phyloP scores from a whole-genome alignment of 2,329 filamentous ascomycete genomes.

The Fusarium sp. region DNA sequence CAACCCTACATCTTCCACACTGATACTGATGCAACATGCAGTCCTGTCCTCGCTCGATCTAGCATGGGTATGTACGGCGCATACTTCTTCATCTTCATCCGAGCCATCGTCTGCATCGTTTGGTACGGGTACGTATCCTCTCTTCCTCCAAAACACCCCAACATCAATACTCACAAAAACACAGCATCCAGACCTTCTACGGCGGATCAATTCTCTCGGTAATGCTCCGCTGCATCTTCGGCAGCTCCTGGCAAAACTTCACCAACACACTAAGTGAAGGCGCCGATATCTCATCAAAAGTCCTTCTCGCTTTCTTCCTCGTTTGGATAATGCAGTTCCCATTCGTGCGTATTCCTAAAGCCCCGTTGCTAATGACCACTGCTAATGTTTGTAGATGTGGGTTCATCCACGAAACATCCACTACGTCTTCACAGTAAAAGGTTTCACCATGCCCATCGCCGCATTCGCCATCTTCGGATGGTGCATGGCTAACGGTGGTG shows the following conservation, averaged over 20 bases:
- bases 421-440: neutral
- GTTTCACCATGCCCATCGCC: neutral
- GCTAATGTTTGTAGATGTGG: neutral
- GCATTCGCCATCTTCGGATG: neutral
- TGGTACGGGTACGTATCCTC: neutral
- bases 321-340: neutral
- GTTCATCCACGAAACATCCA: neutral
- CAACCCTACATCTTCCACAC: accelerated
- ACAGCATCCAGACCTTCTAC: neutral
- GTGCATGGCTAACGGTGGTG: neutral
- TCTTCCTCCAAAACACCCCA: too few species aligned
- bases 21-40: accelerated
- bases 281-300: neutral
- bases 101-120: neutral
- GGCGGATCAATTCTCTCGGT: neutral
- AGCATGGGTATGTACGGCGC: neutral
- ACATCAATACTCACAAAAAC: neutral
- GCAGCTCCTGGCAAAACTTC: neutral
- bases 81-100: neutral
- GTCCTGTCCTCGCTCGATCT: neutral
- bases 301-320: neutral
- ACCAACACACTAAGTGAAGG: neutral
- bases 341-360: accelerated
- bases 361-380: accelerated
- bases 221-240: neutral